phyloP scores from a whole-genome alignment of 2,329 filamentous ascomycete genomes.

The Zymoseptoria tritici region DNA sequence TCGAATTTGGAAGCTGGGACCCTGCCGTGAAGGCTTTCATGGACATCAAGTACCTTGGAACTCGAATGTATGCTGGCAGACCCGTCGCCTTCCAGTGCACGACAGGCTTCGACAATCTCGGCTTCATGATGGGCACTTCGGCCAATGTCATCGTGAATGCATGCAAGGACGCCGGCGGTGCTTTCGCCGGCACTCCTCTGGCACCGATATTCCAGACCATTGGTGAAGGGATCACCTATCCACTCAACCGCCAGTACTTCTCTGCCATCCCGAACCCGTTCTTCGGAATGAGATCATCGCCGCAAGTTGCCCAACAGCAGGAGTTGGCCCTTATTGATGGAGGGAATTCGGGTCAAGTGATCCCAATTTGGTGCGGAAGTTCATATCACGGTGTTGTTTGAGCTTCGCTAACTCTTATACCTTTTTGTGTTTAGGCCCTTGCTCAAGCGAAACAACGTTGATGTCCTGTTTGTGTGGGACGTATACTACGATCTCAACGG shows the following conservation, averaged over 20 bases:
- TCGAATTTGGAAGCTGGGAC: conserved; percentile 58
- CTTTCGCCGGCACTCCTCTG: background rate
- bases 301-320: background rate
- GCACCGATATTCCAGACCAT: background rate
- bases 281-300: background rate
- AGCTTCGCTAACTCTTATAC: too few relatives aligned
- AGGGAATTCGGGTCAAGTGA: background rate
- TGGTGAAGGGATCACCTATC: background rate
- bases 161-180: conserved; percentile 2
- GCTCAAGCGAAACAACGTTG: background rate
- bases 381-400: too few relatives aligned
- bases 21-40: conserved; percentile 51
- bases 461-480: background rate
- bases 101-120: conserved; percentile 40
- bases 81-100: conserved; percentile 37
- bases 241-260: background rate
- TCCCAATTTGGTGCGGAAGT: too few relatives aligned
- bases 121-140: conserved; percentile 38
- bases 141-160: conserved; percentile 34
- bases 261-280: conserved; percentile 2
- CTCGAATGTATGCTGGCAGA: conserved; percentile 46
- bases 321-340: background rate
- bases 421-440: too few relatives aligned
- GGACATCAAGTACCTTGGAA: conserved; percentile 52
- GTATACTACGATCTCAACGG: background rate